Conservation (phyloP, 1,284 basidiomycete genomes). For the Singerocomus inundabilis region DNA sequence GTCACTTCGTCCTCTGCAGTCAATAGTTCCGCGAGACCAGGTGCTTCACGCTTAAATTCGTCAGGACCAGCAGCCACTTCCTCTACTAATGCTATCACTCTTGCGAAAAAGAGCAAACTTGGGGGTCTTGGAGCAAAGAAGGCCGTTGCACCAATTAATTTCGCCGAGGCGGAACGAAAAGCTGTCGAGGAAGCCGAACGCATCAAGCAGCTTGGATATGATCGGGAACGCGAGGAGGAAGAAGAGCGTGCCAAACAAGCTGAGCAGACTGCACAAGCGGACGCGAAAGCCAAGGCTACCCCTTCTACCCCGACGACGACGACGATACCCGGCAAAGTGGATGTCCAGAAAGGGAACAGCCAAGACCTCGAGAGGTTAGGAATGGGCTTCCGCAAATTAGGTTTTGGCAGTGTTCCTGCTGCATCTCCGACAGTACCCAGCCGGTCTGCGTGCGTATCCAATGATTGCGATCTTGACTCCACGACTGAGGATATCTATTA, state of each 20-base stretch:
- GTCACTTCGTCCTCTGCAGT: conserved; percentile 42
- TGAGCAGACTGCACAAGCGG: conserved; percentile 44
- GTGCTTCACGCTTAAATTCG: conserved; percentile 56
- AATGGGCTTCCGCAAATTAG: conserved; percentile 83
- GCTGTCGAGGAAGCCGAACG: conserved; percentile 88
- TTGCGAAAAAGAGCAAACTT: conserved; percentile 65
- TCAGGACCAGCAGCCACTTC: conserved; percentile 38
- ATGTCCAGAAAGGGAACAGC: conserved; percentile 31
- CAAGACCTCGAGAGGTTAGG: conserved; percentile 63
- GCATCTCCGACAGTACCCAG: conserved; percentile 46
- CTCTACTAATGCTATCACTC: conserved; percentile 36
- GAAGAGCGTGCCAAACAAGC: conserved; percentile 60
- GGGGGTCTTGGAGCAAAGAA: conserved; percentile 88
- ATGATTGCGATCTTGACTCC: neutral
- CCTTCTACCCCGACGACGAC: conserved; percentile 26
- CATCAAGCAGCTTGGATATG: conserved; percentile 86
- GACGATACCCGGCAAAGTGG: conserved; percentile 29
- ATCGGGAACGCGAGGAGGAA: conserved; percentile 76
- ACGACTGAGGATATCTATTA: neutral
- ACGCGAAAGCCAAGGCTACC: conserved; percentile 38
- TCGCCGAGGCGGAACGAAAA: conserved; percentile 87
- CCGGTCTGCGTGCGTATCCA: conserved; percentile 45
- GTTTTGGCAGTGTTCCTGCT: conserved; percentile 81
- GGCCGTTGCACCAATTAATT: conserved; percentile 75
- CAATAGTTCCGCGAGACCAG: conserved; percentile 43